phyloP scores from a whole-genome alignment of 2,329 filamentous ascomycete genomes.

The Annulohypoxylon truncatum region DNA sequence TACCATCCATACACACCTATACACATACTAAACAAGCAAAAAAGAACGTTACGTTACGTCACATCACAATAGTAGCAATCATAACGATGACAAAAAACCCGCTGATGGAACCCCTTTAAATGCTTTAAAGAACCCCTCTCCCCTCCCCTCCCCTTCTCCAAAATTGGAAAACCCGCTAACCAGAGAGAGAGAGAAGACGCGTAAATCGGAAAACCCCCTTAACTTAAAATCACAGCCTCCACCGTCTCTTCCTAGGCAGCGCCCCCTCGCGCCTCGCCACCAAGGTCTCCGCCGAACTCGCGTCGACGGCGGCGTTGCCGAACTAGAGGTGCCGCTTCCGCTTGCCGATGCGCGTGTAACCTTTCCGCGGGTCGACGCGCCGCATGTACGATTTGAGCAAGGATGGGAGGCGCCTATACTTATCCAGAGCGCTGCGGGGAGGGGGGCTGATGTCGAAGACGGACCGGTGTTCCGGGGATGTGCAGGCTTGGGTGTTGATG shows the following conservation, averaged over 20 bases:
- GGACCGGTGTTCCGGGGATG: background rate
- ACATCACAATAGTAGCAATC: background rate
- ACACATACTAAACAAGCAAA: background rate
- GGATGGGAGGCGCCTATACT: background rate
- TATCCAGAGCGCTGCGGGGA: background rate
- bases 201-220: background rate
- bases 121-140: background rate
- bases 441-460: background rate
- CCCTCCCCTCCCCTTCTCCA: too few species aligned
- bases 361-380: background rate
- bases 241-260: background rate
- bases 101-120: background rate
- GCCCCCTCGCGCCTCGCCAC: background rate
- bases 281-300: background rate
- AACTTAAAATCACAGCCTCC: background rate
- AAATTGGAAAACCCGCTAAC: too few species aligned
- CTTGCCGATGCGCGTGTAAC: background rate
- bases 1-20: background rate
- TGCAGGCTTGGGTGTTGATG: background rate
- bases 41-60: slow-evolving; percentile 7
- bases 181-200: background rate
- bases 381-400: background rate
- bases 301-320: background rate
- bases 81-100: slow-evolving; percentile 7
- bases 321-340: slow-evolving; percentile 4